Percentiles rank a stretch among this genome's conserved stretches.
phyloP scores from a whole-genome alignment of 345 rosid species.

The Clarkia xantiana region DNA sequence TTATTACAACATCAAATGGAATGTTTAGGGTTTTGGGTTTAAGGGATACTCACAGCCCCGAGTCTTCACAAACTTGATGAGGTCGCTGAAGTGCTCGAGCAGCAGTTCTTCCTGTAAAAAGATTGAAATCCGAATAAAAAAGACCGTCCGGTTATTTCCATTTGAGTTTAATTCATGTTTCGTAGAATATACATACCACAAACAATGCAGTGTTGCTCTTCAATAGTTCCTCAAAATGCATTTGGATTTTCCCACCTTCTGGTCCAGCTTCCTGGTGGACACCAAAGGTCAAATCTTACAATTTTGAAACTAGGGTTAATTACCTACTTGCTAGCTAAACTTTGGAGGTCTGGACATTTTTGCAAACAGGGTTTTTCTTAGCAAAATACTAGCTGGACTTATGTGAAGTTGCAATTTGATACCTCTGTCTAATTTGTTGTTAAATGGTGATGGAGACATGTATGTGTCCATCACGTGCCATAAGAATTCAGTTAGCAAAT shows the following conservation, averaged over 20 bases:
- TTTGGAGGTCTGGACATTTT: no score
- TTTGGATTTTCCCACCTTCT: conserved; percentile 86
- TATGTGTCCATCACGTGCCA: no score
- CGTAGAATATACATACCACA: conserved; percentile 39
- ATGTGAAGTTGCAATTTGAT: no score
- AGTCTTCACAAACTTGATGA: conserved; percentile 81
- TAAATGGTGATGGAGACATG: no score
- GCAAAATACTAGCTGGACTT: no score
- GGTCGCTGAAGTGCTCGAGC: conserved; percentile 75
- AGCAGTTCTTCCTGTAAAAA: conserved; percentile 74
- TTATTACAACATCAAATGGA: background rate
- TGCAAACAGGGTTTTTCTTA: no score
- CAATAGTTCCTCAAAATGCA: conserved; percentile 80
- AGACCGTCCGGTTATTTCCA: background rate
- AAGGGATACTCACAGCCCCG: conserved; percentile 56
- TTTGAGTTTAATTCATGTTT: background rate
- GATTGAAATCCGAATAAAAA: background rate
- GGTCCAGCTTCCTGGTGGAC: conserved; percentile 75
- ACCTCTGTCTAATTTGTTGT: no score
- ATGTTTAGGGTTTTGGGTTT: background rate
- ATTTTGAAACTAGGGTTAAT: no score
- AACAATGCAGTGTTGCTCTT: conserved; percentile 79
- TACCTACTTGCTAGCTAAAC: no score
- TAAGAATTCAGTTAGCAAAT: no score
- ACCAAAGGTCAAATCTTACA: no score